Evolutionary conservation across 2,329 filamentous ascomycete genomes (phyloP), one percentile per base, ranked within the genome.

Genomic region (Colletotrichum paranaense): DNA sequence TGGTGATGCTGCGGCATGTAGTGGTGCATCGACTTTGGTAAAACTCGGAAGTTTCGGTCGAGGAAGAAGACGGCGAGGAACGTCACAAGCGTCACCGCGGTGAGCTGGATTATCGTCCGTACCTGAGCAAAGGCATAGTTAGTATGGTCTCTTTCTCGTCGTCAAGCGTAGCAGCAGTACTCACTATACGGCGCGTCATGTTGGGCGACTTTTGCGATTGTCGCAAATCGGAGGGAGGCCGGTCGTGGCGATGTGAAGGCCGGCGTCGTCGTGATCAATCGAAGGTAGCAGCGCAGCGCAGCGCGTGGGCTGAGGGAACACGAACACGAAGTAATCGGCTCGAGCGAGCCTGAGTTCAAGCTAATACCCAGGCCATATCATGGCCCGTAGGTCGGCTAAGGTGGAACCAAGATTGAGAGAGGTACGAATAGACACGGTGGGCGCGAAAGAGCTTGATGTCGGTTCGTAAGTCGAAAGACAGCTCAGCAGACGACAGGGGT

Each of bases 1-100:
- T 94, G 90, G 80, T 97, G 94, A 83, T 98, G 95, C 74, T 92
- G 90, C 30, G 95, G 95, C 79, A 97, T 91, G 82, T 96, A 94
- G 81, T 91, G 93, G 86, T 98, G 95, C 77, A 98, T 93, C 73
- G 93, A 90, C 78, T 92, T 91, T 55, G 95, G 95, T 46, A 98
- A 91, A 73, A 98, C 93, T 77, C 94, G 90, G 86, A 97, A 97
- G 81, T 93, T 94, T 80, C 92, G 94, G 84, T 98, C 95, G 86
- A 98, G 92, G 82, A 97, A 89, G 82, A 96, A 91, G 76, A 95
- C 84, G 78, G 96, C 84, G 78, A 95, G 80, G 77, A 96, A 86
- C 77, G 93, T 90, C 79, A 95, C 86, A 76, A 89, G 81, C 68
- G 90, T 87, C 70, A 95, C 87, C 70, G 91, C 86, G 76, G 89